These are phyloP conservation scores for Colletotrichum orchidophilum DNA, from an alignment of 2,329 filamentous ascomycete species.

Conservation along the genomic window DNA sequence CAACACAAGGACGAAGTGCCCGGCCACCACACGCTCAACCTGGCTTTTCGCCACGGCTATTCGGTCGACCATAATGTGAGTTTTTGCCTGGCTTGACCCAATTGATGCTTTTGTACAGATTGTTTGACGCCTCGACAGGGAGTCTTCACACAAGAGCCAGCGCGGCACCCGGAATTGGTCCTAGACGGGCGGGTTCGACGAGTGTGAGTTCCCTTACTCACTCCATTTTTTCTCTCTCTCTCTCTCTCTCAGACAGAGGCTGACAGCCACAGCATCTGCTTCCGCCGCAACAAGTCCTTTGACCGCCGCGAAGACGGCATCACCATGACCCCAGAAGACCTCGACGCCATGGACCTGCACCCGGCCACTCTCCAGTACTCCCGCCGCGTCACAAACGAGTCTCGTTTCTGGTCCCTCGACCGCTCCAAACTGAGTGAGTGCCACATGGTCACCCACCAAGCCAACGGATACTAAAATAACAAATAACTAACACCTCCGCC, in stretches of 20 bases:
- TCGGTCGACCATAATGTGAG: constrained; percentile 42
- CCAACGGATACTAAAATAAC: neutral
- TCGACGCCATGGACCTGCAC: constrained; percentile 47
- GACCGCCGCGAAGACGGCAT: constrained; percentile 47
- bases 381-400: constrained; percentile 49
- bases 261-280: constrained; percentile 43
- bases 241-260: neutral
- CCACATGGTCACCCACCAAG: neutral
- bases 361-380: constrained; percentile 51
- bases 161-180: constrained; percentile 15
- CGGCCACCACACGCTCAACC: constrained; percentile 43
- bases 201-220: constrained; percentile 39
- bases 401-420: constrained; percentile 51
- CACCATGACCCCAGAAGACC: constrained; percentile 46
- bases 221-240: neutral
- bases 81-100: neutral
- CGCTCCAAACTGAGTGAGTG: constrained; percentile 45
- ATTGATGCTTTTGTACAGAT: neutral
- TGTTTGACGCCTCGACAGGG: constrained; percentile 20
- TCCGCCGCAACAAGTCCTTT: constrained; percentile 43
- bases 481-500: constrained; percentile 13
- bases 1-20: constrained; percentile 45
- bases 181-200: constrained; percentile 48
- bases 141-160: constrained; percentile 25
- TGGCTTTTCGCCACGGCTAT: constrained; percentile 44